phyloP scores from a whole-genome alignment of 2,329 filamentous ascomycete genomes.

The Fusarium annulatum region DNA sequence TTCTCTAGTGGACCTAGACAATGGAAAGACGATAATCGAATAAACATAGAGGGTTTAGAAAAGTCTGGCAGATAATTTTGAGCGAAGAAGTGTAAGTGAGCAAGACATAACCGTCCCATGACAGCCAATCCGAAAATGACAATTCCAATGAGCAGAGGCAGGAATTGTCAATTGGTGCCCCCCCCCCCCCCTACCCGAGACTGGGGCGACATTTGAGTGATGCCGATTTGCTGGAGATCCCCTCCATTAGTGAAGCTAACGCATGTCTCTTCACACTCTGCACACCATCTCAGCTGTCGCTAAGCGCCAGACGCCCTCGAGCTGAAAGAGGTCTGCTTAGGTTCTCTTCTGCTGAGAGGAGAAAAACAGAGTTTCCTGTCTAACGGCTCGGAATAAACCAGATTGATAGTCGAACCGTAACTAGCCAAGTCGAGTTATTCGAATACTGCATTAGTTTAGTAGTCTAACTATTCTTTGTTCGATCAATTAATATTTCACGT shows the following conservation, averaged over 20 bases:
- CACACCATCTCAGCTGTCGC: slow-evolving; percentile 38
- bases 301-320: slow-evolving; percentile 36
- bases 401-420: background rate
- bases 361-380: slow-evolving; percentile 20
- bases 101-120: background rate
- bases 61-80: background rate
- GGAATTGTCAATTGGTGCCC: background rate
- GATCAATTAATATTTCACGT: slow-evolving; percentile 14
- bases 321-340: background rate
- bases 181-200: background rate
- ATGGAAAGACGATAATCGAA: background rate
- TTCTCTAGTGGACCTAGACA: background rate
- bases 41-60: background rate
- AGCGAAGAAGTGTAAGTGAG: background rate
- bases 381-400: slow-evolving; percentile 10
- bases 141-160: slow-evolving; percentile 1
- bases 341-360: slow-evolving; percentile 11
- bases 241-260: slow-evolving; percentile 26
- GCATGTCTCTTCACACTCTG: slow-evolving; percentile 24
- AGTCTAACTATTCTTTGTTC: slow-evolving; percentile 11
- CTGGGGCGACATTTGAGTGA: slow-evolving; percentile 17
- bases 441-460: background rate
- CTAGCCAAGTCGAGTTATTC: slow-evolving; percentile 6
- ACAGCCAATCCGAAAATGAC: background rate
- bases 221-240: slow-evolving; percentile 26